Percentiles rank a stretch among this genome's conserved stretches.
phyloP scores from a whole-genome alignment of 1,284 basidiomycete genomes.

The Ustilago curta region DNA sequence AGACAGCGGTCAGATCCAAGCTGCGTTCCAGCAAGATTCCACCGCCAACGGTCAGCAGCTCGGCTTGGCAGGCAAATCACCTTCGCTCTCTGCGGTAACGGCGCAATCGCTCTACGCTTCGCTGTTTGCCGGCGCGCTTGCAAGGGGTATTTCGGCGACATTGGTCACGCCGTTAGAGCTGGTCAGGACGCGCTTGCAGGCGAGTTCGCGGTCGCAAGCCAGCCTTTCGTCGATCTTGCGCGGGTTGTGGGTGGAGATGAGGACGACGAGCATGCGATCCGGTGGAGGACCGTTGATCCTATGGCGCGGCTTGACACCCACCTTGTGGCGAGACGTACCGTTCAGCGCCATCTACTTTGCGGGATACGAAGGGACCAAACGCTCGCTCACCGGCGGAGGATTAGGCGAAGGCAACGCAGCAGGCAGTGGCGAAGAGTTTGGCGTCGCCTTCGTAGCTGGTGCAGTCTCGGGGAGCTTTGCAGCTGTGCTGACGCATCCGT shows the following conservation, averaged over 20 bases:
- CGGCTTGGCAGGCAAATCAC: constrained; percentile 17
- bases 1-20: constrained; percentile 16
- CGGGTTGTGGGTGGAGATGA: constrained; percentile 52
- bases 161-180: constrained; percentile 91
- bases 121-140: constrained; percentile 83
- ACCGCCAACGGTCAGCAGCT: constrained; percentile 25
- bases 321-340: constrained; percentile 95
- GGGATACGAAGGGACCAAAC: constrained; percentile 70
- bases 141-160: constrained; percentile 83
- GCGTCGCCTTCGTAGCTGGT: constrained; percentile 83
- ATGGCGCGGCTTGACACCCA: constrained; percentile 90
- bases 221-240: constrained; percentile 51
- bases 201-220: constrained; percentile 42
- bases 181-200: constrained; percentile 89
- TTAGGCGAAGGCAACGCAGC: constrained; percentile 67
- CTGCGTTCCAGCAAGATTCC: constrained; percentile 16
- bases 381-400: constrained; percentile 67
- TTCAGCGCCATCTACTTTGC: constrained; percentile 93
- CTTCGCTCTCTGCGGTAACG: constrained; percentile 48
- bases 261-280: constrained; percentile 22
- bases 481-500: constrained; percentile 90
- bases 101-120: constrained; percentile 73
- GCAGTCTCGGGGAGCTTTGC: constrained; percentile 75
- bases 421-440: constrained; percentile 74
- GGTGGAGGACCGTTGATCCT: constrained; percentile 76